Conservation (phyloP, 257 asterid genomes). For the Petunia axillaris region DNA sequence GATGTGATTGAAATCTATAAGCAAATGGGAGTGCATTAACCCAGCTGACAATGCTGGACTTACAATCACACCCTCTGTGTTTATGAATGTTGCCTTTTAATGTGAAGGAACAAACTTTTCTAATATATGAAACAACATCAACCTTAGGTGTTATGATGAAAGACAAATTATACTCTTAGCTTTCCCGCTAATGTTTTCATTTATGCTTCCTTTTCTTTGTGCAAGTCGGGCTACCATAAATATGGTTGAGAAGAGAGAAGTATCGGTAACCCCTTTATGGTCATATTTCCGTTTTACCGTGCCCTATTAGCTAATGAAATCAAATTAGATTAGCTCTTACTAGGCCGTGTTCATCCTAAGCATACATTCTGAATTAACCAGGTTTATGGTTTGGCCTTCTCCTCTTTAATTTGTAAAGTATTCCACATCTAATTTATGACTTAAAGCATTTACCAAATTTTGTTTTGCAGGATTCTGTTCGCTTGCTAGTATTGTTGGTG, state of each 20-base stretch:
- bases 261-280: not conserved
- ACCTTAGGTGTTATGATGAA: not conserved
- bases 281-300: not conserved
- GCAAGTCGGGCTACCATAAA: not conserved
- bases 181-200: not conserved
- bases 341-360: constrained; percentile 18
- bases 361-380: not conserved
- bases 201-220: not conserved
- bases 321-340: not conserved
- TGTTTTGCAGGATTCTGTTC: constrained; percentile 62
- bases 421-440: not conserved
- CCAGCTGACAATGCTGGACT: constrained; percentile 1
- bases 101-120: constrained; percentile 1
- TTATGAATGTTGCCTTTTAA: not conserved
- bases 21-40: not conserved
- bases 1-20: constrained; percentile 15
- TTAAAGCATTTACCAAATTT: constrained; percentile 14
- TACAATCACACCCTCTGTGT: not conserved
- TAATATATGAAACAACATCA: not conserved
- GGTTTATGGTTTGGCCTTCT: not conserved
- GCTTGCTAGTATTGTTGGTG: constrained; percentile 61
- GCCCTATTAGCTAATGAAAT: not conserved
- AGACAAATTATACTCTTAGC: not conserved
- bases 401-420: not conserved
- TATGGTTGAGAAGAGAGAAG: not conserved